Percentiles rank a stretch among this genome's conserved stretches.
Conservation (phyloP, 805 yeast species). For the Wickerhamiella lipophila region DNA sequence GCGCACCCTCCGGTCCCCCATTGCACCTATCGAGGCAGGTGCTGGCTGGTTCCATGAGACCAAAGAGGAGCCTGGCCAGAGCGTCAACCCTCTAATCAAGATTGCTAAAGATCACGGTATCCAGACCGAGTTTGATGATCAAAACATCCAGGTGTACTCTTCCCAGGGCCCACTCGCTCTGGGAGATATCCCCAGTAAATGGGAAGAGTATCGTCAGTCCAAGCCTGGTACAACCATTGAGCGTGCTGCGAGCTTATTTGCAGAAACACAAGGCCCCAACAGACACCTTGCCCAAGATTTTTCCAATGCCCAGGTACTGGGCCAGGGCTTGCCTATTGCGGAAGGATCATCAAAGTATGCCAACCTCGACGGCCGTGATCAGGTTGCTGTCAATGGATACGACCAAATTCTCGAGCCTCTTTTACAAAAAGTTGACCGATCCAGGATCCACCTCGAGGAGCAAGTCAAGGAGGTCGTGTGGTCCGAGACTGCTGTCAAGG, state of each 20-base stretch:
- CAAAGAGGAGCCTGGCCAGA: slow-evolving; percentile 11
- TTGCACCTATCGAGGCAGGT: slow-evolving; percentile 19
- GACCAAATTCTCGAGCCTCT: slow-evolving; percentile 15
- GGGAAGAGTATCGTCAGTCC: slow-evolving; percentile 16
- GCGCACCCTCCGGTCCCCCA: slow-evolving; percentile 15
- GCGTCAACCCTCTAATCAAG: slow-evolving; percentile 17
- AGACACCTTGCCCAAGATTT: background rate
- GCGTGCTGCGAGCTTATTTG: slow-evolving; percentile 14
- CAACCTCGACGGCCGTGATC: slow-evolving; percentile 18
- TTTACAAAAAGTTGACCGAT: slow-evolving; percentile 15
- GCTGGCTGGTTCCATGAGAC: slow-evolving; percentile 24
- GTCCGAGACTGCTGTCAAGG: slow-evolving; percentile 15
- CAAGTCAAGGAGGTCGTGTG: slow-evolving; percentile 15
- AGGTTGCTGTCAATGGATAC: slow-evolving; percentile 22
- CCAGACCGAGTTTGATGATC: slow-evolving; percentile 19
- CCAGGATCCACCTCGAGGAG: slow-evolving; percentile 15
- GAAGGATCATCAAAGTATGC: background rate
- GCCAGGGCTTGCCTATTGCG: slow-evolving; percentile 2
- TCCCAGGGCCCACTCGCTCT: slow-evolving; percentile 15
- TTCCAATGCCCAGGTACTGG: slow-evolving; percentile 6
- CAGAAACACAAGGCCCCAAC: background rate
- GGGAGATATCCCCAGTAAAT: slow-evolving; percentile 11
- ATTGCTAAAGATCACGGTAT: slow-evolving; percentile 17
- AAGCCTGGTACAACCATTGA: slow-evolving; percentile 14
- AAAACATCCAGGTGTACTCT: slow-evolving; percentile 14